These are phyloP conservation scores for Moesziomyces antarcticus DNA, from an alignment of 1,284 basidiomycete genomes.

Conservation along the genomic window DNA sequence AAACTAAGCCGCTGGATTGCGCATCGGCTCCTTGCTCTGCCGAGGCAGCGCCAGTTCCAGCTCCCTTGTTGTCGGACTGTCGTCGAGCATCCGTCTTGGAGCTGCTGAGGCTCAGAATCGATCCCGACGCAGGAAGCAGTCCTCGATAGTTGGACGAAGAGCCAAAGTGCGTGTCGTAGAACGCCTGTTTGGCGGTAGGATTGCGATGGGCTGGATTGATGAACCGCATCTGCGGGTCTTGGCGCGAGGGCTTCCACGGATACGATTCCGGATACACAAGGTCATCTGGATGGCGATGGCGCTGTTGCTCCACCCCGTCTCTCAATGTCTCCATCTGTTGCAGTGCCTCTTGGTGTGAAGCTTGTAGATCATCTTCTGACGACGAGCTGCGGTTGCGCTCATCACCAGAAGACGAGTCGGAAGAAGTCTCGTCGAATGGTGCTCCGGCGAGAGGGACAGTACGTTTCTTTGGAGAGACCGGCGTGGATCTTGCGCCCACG, in stretches of 20 bases:
- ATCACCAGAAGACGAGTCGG: conserved; percentile 10
- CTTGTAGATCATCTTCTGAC: conserved; percentile 11
- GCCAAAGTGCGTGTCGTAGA: conserved; percentile 59
- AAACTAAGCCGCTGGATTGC: conserved; percentile 4
- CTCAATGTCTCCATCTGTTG: neutral
- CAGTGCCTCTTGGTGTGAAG: neutral
- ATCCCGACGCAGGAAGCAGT: conserved; percentile 24
- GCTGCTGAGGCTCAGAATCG: conserved; percentile 3
- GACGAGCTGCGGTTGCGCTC: conserved; percentile 1
- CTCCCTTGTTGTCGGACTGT: conserved; percentile 14
- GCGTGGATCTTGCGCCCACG: neutral
- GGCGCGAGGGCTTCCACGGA: conserved; percentile 32
- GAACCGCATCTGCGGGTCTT: conserved; percentile 20
- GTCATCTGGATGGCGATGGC: conserved; percentile 40
- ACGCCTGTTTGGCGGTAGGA: conserved; percentile 56
- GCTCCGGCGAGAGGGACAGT: neutral
- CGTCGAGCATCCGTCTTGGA: conserved; percentile 6
- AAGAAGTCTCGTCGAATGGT: conserved; percentile 7
- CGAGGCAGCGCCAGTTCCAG: neutral
- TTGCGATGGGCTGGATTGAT: conserved; percentile 52
- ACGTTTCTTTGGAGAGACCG: conserved; percentile 12
- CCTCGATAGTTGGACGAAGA: conserved; percentile 44
- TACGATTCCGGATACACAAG: conserved; percentile 33
- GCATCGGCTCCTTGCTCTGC: conserved; percentile 2
- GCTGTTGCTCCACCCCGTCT: neutral